Percentiles rank a stretch among this genome's conserved stretches.
phyloP scores from a whole-genome alignment of 1,284 basidiomycete species.

The Mycosarcoma mackinlayi region DNA sequence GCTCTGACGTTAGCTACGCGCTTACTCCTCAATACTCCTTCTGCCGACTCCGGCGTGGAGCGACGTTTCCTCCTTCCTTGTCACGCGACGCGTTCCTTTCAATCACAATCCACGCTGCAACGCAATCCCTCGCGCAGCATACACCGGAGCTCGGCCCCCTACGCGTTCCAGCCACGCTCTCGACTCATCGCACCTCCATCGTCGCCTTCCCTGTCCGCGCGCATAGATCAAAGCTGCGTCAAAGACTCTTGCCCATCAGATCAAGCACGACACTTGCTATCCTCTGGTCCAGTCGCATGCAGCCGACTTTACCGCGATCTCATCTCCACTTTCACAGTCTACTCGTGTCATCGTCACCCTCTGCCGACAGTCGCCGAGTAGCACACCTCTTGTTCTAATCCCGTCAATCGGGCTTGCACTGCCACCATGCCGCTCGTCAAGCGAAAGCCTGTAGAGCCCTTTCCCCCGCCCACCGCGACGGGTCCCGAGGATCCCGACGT shows the following conservation, averaged over 20 bases:
- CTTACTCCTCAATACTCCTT: slow-evolving; percentile 2
- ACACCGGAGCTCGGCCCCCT: background rate
- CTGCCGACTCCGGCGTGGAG: too few species aligned
- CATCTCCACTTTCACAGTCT: background rate
- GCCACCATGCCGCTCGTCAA: slow-evolving; percentile 63
- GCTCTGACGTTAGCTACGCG: background rate
- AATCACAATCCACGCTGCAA: background rate
- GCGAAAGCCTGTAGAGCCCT: slow-evolving; percentile 60
- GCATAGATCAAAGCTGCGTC: background rate
- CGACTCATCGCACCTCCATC: background rate
- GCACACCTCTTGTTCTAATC: background rate
- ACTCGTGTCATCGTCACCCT: too few species aligned
- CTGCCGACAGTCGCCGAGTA: too few species aligned
- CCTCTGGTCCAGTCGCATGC: background rate
- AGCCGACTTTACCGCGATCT: background rate
- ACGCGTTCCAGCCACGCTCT: background rate
- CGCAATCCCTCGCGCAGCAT: background rate
- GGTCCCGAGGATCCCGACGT: slow-evolving; percentile 62
- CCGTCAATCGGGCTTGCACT: background rate
- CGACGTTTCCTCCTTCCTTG: too few species aligned
- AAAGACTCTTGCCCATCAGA: background rate
- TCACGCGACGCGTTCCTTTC: slow-evolving; percentile 1
- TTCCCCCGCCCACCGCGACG: slow-evolving; percentile 48
- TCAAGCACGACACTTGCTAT: background rate
- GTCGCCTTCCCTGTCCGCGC: background rate